Percentiles rank a stretch among this genome's conserved stretches.
phyloP scores from a whole-genome alignment of 139 green algal genomes.

The Eudorina sp. region DNA sequence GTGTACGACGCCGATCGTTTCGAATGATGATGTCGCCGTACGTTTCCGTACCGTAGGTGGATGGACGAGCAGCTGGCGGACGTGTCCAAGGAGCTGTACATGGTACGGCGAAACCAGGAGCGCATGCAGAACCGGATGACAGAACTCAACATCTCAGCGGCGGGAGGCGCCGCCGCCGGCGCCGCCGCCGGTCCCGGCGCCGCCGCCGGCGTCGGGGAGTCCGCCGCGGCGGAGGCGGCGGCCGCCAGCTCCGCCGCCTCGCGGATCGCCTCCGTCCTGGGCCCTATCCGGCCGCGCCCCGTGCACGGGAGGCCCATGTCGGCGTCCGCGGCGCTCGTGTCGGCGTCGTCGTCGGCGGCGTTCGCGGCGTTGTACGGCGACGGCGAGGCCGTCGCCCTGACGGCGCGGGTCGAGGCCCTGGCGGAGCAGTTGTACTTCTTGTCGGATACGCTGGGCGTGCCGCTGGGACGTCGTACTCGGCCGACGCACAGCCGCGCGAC shows the following conservation, averaged over 20 bases:
- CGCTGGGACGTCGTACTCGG: neutral
- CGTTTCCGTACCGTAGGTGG: neutral
- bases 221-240: neutral
- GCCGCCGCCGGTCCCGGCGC: neutral
- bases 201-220: neutral
- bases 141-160: neutral
- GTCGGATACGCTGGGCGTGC: conserved; percentile 20
- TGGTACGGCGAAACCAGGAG: neutral
- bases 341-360: neutral
- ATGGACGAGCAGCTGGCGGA: conserved; percentile 44
- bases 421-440: conserved; percentile 1
- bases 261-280: neutral
- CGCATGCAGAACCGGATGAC: neutral
- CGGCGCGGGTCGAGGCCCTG: neutral
- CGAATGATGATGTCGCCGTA: too few relatives aligned
- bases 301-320: neutral
- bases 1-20: too few relatives aligned
- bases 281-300: neutral
- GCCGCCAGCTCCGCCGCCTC: neutral
- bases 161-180: neutral
- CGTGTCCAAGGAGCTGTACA: neutral
- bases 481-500: neutral
- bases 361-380: neutral
- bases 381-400: neutral
- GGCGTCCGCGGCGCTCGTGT: neutral